Conservation (phyloP, 768 basidiomycete genomes). For the Hypholoma fasciculare region DNA sequence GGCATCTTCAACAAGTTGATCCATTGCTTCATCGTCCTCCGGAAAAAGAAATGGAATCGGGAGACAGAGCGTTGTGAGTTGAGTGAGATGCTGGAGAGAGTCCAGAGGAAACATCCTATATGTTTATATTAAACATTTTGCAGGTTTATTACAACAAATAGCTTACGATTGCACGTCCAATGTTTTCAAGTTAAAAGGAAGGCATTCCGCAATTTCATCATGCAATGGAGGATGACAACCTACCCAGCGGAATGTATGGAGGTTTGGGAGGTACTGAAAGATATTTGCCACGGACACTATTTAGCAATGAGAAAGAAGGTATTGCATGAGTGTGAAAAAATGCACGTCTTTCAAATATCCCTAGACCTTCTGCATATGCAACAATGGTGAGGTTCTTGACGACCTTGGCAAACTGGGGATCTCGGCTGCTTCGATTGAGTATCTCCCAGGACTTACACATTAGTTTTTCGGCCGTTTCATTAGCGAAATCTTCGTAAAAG, state of each 20-base stretch:
- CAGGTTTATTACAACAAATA: background rate
- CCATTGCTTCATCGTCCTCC: constrained; percentile 29
- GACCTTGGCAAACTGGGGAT: constrained; percentile 31
- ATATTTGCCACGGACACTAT: constrained; percentile 36
- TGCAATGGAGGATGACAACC: constrained; percentile 31
- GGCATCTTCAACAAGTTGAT: constrained; percentile 17
- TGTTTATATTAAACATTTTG: background rate
- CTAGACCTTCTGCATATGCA: constrained; percentile 32
- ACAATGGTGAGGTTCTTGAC: constrained; percentile 38
- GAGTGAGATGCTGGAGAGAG: constrained; percentile 24
- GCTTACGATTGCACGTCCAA: constrained; percentile 11
- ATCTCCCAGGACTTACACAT: constrained; percentile 40
- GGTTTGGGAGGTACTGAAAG: constrained; percentile 26
- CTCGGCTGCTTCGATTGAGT: constrained; percentile 34
- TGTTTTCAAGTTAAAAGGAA: background rate
- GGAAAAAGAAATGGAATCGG: constrained; percentile 34
- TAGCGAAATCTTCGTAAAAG: constrained; percentile 23
- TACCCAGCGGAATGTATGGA: constrained; percentile 39
- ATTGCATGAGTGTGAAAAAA: background rate
- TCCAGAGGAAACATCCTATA: constrained; percentile 23
- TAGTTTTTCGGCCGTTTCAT: constrained; percentile 27
- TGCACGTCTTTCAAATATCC: constrained; percentile 37
- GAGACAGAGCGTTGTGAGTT: constrained; percentile 25
- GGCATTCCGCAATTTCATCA: constrained; percentile 15
- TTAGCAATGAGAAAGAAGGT: background rate